A percentile compares a stretch with the other conserved stretches of the same genome.
These are phyloP conservation scores for Fusarium verticillioides DNA, from an alignment of 2,329 filamentous ascomycete species.

Conservation along the genomic window DNA sequence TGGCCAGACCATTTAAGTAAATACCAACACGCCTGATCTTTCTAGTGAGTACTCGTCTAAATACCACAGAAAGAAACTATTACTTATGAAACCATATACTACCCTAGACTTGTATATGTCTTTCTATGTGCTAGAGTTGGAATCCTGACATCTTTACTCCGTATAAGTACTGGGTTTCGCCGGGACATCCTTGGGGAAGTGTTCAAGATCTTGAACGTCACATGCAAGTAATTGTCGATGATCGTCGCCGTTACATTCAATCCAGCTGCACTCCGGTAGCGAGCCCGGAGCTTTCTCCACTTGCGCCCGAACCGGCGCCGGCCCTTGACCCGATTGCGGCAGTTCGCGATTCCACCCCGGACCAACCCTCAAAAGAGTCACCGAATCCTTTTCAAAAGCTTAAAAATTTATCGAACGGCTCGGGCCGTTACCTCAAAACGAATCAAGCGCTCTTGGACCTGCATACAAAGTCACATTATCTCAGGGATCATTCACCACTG, in stretches of 20 bases:
- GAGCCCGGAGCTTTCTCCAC: slow-evolving; percentile 17
- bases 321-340: slow-evolving; percentile 29
- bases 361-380: slow-evolving; percentile 15
- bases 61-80: background rate
- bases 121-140: too few relatives aligned
- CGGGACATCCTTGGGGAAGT: slow-evolving; percentile 65
- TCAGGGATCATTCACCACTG: slow-evolving; percentile 23
- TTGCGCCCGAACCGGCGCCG: slow-evolving; percentile 22
- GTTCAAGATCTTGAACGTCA: slow-evolving; percentile 48
- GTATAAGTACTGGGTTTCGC: slow-evolving; percentile 56
- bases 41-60: background rate
- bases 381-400: slow-evolving; percentile 7
- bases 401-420: slow-evolving; percentile 11
- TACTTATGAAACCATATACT: background rate
- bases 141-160: background rate
- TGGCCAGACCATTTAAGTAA: background rate
- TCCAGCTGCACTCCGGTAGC: background rate
- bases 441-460: slow-evolving; percentile 11
- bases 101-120: background rate
- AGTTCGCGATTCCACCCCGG: slow-evolving; percentile 14
- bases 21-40: background rate
- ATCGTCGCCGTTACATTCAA: background rate
- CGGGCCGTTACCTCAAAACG: slow-evolving; percentile 29
- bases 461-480: background rate
- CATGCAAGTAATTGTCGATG: background rate